These are phyloP conservation scores for Juglanconis juglandina DNA, from an alignment of 2,329 filamentous ascomycete species.

Conservation along the genomic window DNA sequence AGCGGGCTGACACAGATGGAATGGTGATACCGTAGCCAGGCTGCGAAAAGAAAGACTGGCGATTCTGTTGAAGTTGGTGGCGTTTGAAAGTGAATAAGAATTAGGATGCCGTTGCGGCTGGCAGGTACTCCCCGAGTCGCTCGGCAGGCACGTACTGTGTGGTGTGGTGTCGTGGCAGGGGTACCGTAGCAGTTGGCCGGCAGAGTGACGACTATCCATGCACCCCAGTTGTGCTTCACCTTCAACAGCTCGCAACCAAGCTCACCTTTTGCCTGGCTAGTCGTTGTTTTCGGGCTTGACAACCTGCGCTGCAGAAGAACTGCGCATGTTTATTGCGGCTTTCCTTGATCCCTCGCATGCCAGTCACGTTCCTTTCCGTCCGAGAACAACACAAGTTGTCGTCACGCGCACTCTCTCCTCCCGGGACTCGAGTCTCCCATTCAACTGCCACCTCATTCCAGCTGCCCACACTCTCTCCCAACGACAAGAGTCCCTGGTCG, in stretches of 20 bases:
- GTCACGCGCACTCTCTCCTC: background rate
- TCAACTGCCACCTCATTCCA: background rate
- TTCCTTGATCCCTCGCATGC: background rate
- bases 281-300: background rate
- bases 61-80: background rate
- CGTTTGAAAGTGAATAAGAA: background rate
- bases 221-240: background rate
- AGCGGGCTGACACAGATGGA: background rate
- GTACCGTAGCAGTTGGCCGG: background rate
- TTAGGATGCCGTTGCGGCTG: background rate
- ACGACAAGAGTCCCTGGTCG: background rate
- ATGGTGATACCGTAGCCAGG: background rate
- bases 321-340: background rate
- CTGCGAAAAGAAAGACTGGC: background rate
- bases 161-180: background rate
- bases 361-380: background rate
- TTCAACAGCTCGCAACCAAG: background rate
- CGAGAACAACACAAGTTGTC: background rate
- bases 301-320: background rate
- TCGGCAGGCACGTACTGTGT: background rate
- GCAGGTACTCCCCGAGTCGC: background rate
- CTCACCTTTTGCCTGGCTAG: background rate
- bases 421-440: background rate
- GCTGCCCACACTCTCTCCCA: background rate
- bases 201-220: background rate